Percentiles rank a stretch among this genome's conserved stretches.
These are phyloP conservation scores for Vitis hybrid DNA, from an alignment of 177 flowering plant species.

Conservation along the genomic window DNA sequence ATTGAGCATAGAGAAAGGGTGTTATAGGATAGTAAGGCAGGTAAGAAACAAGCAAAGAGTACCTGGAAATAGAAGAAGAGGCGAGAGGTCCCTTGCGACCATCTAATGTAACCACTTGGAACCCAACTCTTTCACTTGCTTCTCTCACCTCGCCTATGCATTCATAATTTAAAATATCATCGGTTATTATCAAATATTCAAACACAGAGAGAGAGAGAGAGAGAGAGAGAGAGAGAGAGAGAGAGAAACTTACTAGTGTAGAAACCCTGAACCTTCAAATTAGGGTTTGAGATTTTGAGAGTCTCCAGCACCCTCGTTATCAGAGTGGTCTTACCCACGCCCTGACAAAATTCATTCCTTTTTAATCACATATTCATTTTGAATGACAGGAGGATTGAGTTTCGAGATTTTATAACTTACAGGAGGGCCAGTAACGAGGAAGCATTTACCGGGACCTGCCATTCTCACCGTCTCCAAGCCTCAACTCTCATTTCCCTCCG, in stretches of 20 bases:
- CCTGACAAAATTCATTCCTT: slow-evolving; percentile 30
- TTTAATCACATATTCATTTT: too few relatives aligned
- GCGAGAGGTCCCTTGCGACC: slow-evolving; percentile 67
- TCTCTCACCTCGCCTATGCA: slow-evolving; percentile 66
- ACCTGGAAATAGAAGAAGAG: slow-evolving; percentile 48
- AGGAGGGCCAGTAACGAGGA: slow-evolving; percentile 75
- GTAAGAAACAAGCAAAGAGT: too few relatives aligned
- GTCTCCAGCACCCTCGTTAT: slow-evolving; percentile 57
- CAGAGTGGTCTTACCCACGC: slow-evolving; percentile 77
- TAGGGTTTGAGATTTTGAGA: slow-evolving; percentile 55
- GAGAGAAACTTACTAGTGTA: slow-evolving; percentile 54
- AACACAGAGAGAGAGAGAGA: too few relatives aligned
- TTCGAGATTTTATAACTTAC: slow-evolving; percentile 24
- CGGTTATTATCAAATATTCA: not conserved
- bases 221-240: not conserved
- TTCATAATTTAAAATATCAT: not conserved
- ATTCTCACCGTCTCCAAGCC: slow-evolving; percentile 16
- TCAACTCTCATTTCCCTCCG: too few relatives aligned
- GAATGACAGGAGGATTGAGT: too few relatives aligned
- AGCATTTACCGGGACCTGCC: slow-evolving; percentile 59
- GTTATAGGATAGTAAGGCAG: too few relatives aligned
- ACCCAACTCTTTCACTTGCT: slow-evolving; percentile 74
- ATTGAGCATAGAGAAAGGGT: too few relatives aligned
- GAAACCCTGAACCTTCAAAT: slow-evolving; percentile 67
- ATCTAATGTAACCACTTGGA: slow-evolving; percentile 79